These are phyloP conservation scores for Alternaria dauci DNA, from an alignment of 2,329 filamentous ascomycete genomes.

Conservation along the genomic window DNA sequence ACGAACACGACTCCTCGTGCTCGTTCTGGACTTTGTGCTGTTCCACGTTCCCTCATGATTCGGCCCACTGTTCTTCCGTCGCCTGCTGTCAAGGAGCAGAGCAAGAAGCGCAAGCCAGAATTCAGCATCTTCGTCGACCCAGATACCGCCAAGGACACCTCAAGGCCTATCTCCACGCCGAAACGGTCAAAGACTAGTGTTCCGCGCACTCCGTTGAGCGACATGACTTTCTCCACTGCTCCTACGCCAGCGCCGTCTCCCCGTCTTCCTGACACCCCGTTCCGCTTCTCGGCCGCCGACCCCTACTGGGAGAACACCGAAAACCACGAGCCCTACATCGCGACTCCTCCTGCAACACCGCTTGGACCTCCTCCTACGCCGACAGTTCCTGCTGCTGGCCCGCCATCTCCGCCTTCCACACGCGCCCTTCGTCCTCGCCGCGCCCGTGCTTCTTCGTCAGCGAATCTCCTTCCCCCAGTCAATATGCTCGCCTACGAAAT, in stretches of 20 bases:
- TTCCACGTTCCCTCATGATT: neutral
- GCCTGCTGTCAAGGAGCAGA: neutral
- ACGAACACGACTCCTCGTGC: neutral
- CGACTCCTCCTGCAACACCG: neutral
- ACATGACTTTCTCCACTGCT: slow-evolving; percentile 14
- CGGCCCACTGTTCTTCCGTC: neutral
- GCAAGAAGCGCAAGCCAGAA: slow-evolving; percentile 18
- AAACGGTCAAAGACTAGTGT: slow-evolving; percentile 18
- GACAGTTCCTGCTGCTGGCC: slow-evolving; percentile 6
- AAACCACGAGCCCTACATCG: slow-evolving; percentile 22
- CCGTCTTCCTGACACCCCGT: slow-evolving; percentile 18
- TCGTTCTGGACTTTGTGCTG: neutral
- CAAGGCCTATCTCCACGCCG: neutral
- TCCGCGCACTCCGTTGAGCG: slow-evolving; percentile 18
- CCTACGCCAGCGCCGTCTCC: slow-evolving; percentile 21
- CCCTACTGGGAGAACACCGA: slow-evolving; percentile 28
- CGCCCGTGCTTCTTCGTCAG: neutral
- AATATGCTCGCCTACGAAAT: slow-evolving; percentile 30
- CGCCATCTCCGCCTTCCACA: slow-evolving; percentile 2
- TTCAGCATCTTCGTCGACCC: slow-evolving; percentile 28
- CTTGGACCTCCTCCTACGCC: neutral
- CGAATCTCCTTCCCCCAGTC: slow-evolving; percentile 8
- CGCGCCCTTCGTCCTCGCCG: neutral
- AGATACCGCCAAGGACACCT: neutral
- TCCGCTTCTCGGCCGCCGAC: slow-evolving; percentile 18